Evolutionary conservation across 345 rosid species (phyloP), one percentile per base, ranked within the genome.

Genomic region (Geranium brycei): DNA sequence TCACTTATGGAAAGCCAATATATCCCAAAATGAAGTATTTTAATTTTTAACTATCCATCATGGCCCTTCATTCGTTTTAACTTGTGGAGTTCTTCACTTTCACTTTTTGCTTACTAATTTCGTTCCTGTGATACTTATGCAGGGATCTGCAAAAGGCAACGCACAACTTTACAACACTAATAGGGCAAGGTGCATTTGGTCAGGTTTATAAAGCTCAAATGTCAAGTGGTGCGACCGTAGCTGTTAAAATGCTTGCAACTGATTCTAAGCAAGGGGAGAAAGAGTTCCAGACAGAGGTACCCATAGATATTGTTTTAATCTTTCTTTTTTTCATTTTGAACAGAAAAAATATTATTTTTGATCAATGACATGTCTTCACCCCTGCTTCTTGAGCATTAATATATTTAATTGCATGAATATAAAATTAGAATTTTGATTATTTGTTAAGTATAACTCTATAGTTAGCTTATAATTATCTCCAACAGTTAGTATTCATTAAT

Each of bases 101-200:
- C 53, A 10, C 53, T 47, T 38, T 47, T 47, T 47, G 53, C 15
- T 47, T 47, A 0, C 15, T 2, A 47, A 11, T 11, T 13, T 8
- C 10, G 15, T 47, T 47, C 53, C 53, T 3, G 7, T 56, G 4
- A 61, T 40, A 72, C 56, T 59, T 13, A 14, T 74, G 59, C 84
- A 95, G 99, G 88, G 99, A 95, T 82, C 85, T 95, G 81, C 97
- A 91, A 71, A 91, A 87, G 64, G 97, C 95, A 69, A 95, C 99
- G 5, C 73, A 62, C 71, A 95, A 91, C 77, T 95, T 95, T 67
- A 95, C 99, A 1, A 83, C 95, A 38, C 66, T 88, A 59, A 82
- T 91, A 61, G 99, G 99, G 47, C 92, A 87, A 81, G 97, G 99
- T 67, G 97, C 99, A 51, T 95, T 95, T 85, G 99, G 97, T 75